Percentiles rank a stretch among this genome's conserved stretches.
These are phyloP conservation scores for Candida verbasci DNA, from an alignment of 805 yeast genomes.

Conservation along the genomic window DNA sequence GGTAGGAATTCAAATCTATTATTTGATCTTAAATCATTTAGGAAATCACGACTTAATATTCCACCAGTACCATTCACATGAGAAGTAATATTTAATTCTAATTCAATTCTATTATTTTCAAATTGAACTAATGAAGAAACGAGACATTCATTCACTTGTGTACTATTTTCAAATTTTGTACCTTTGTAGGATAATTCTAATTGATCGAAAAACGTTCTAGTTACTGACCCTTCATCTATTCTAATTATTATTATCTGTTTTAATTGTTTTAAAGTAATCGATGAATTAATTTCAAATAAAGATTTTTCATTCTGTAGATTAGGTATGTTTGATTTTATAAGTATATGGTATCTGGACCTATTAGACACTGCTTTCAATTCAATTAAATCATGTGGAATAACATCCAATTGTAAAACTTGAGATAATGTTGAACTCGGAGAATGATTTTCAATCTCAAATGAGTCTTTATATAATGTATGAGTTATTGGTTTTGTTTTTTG, in stretches of 20 bases:
- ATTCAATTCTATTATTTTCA: slow-evolving; percentile 3
- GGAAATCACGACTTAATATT: slow-evolving; percentile 21
- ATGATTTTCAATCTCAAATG: not conserved
- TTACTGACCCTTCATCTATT: slow-evolving; percentile 17
- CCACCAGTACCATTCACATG: slow-evolving; percentile 19
- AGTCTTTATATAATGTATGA: not conserved
- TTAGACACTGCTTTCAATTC: slow-evolving; percentile 1
- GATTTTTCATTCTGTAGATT: slow-evolving; percentile 13
- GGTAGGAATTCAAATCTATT: slow-evolving; percentile 21
- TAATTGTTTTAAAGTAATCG: slow-evolving; percentile 18
- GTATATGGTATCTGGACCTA: slow-evolving; percentile 13
- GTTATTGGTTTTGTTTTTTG: slow-evolving; percentile 1
- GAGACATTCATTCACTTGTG: slow-evolving; percentile 3
- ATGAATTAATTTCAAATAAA: slow-evolving; percentile 17
- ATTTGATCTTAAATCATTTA: slow-evolving; percentile 17
- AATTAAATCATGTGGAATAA: slow-evolving; percentile 21
- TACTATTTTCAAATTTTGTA: slow-evolving; percentile 1
- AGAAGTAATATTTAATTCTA: slow-evolving; percentile 13
- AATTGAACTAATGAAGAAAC: slow-evolving; percentile 10
- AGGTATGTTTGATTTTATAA: slow-evolving; percentile 13
- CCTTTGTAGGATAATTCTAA: slow-evolving; percentile 13
- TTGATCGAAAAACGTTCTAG: slow-evolving; percentile 25
- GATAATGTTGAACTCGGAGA: slow-evolving; percentile 7
- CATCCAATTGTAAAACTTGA: slow-evolving; percentile 19
- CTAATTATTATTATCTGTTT: slow-evolving; percentile 16